Conservation (phyloP, 768 basidiomycete species). For the Lentinula detonsa region DNA sequence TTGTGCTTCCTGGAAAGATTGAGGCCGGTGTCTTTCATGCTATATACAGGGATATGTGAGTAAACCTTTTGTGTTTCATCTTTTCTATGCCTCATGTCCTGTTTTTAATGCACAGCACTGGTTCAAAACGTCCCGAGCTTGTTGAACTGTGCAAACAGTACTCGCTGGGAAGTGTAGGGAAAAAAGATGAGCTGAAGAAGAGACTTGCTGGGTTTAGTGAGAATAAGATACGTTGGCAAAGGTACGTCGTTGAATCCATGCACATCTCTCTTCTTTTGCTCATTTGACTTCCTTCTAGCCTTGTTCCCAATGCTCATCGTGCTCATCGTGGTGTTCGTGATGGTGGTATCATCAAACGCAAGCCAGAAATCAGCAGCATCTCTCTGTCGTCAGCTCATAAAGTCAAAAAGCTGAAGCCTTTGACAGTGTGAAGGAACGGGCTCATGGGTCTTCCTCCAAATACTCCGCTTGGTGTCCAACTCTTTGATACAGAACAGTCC, state of each 20-base stretch:
- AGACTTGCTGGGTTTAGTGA: background rate
- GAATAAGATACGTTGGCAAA: background rate
- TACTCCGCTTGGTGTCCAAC: background rate
- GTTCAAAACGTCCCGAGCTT: background rate
- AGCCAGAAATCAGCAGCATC: background rate
- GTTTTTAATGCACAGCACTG: background rate
- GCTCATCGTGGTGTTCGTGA: background rate
- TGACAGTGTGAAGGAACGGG: background rate
- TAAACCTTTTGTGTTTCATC: background rate
- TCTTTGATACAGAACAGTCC: background rate
- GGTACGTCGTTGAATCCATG: background rate
- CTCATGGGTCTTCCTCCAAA: background rate
- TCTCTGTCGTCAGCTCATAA: background rate
- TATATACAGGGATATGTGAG: background rate
- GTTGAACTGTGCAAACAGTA: background rate
- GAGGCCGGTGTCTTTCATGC: background rate
- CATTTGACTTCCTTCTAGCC: background rate
- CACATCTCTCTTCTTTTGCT: no score
- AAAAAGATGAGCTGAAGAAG: background rate
- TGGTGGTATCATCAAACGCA: background rate
- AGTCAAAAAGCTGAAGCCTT: background rate
- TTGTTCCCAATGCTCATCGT: background rate
- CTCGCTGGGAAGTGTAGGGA: background rate
- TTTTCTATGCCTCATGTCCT: background rate
- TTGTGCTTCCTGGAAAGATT: background rate